phyloP scores from a whole-genome alignment of 371 early-diverging fungal genomes.

The Haplosporangium sp. region DNA sequence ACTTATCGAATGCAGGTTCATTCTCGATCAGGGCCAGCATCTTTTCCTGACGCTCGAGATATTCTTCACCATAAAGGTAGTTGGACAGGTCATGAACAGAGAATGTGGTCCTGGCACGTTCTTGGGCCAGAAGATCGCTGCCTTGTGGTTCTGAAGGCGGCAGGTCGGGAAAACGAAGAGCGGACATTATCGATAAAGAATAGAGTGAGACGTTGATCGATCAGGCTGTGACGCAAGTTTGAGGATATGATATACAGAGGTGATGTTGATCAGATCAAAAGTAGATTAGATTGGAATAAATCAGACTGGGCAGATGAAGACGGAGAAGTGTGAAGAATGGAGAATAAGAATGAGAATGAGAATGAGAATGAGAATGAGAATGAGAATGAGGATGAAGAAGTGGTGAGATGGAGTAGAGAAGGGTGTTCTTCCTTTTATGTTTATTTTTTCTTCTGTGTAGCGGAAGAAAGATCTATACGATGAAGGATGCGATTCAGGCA shows the following conservation, averaged over 20 bases:
- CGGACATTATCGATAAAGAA: constrained; percentile 18
- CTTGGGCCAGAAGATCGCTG: constrained; percentile 64
- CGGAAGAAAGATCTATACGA: neutral
- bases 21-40: constrained; percentile 63
- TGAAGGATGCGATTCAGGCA: neutral
- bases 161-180: constrained; percentile 62
- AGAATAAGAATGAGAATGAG: neutral
- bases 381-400: neutral
- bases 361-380: neutral
- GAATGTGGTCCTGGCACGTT: constrained; percentile 67
- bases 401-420: neutral
- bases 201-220: neutral
- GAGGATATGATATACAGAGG: neutral
- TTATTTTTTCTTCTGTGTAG: neutral
- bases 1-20: constrained; percentile 72
- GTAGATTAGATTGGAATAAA: too few relatives aligned
- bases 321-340: neutral
- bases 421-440: neutral
- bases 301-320: neutral
- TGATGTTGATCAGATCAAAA: too few relatives aligned
- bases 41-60: constrained; percentile 61
- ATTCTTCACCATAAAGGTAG: constrained; percentile 66
- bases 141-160: constrained; percentile 68
- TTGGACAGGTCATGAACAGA: constrained; percentile 63
- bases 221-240: neutral